Base-by-base conservation (phyloP, 768 basidiomycete genomes). In the Daedaleopsis nitida region DNA sequence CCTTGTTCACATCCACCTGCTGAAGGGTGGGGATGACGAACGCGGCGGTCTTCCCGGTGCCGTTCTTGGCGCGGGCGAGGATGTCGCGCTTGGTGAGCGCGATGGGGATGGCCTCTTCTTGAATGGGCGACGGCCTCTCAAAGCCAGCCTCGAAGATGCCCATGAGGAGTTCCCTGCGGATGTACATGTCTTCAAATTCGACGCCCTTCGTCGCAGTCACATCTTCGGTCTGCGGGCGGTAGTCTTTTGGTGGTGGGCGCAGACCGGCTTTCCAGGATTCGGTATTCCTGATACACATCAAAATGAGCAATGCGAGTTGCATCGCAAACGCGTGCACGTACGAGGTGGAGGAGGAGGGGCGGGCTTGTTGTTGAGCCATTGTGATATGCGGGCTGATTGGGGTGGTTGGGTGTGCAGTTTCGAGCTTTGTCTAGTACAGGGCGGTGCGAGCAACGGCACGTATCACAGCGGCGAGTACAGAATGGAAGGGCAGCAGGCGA, bases 101-200 rank as follows among this genome's bases (percentile, higher is more conserved):
- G 68, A 94, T 86, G 57, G 96, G 96, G 69, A 98, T 98, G 55
- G 96, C 92, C 80, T 97, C 93, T 85, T 99, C 96, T 82, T 99
- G 96, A 76, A 99, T 98, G 64, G 96, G 96, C 24, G 94, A 96
- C 45, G 96, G 96, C 68, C 83, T 88, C 78, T 98, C 96, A 73
- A 95, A 96, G 59, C 96, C 96, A 67, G 96, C 97, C 78, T 98
- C 95, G 69, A 96, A 99, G 75, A 98, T 97, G 70, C 96, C 96
- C 96, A 99, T 98, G 74, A 99, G 86, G 63, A 99, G 87, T 77
- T 98, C 96, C 67, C 96, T 86, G 58, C 90, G 86, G 71, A 96
- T 83, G 75, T 79, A 85, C 87, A 95, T 92, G 72, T 96, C 94
- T 78, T 99, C 97, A 66, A 97, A 99, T 73, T 98, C 95, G 68